Conservation (phyloP, 1,284 basidiomycete species). For the Ustilago bromivora region DNA sequence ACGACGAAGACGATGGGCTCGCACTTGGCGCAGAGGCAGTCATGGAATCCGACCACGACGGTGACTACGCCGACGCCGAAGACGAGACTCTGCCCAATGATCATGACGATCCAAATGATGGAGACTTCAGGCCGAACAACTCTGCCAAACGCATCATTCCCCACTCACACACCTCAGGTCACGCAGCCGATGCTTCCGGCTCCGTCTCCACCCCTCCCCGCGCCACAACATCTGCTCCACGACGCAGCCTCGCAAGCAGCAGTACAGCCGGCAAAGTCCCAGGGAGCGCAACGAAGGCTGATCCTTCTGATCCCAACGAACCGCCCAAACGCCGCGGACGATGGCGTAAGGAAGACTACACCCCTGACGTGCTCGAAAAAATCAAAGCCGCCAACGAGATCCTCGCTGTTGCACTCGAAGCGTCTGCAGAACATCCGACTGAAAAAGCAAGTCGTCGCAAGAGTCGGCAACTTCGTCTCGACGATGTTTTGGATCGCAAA, state of each 20-base stretch:
- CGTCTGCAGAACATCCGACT: not conserved
- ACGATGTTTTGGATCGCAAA: slow-evolving; percentile 19
- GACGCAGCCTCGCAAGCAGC: slow-evolving; percentile 21
- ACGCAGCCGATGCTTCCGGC: not conserved
- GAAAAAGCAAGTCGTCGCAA: not conserved
- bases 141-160: not conserved
- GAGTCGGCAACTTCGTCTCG: not conserved
- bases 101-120: slow-evolving; percentile 35
- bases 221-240: not conserved
- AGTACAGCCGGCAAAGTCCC: slow-evolving; percentile 24
- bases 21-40: slow-evolving; percentile 32
- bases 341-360: slow-evolving; percentile 19
- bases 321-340: slow-evolving; percentile 23
- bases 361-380: slow-evolving; percentile 19
- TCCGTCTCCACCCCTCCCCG: slow-evolving; percentile 8
- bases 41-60: slow-evolving; percentile 29
- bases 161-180: not conserved
- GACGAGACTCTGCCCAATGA: not conserved
- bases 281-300: slow-evolving; percentile 10
- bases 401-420: slow-evolving; percentile 12
- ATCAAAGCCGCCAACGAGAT: slow-evolving; percentile 29
- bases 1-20: slow-evolving; percentile 27
- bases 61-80: slow-evolving; percentile 25
- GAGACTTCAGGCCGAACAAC: slow-evolving; percentile 26
- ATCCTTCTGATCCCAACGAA: not conserved